Evolutionary conservation across 805 yeast species (phyloP).

Genomic region (Priceomyces castillae): DNA sequence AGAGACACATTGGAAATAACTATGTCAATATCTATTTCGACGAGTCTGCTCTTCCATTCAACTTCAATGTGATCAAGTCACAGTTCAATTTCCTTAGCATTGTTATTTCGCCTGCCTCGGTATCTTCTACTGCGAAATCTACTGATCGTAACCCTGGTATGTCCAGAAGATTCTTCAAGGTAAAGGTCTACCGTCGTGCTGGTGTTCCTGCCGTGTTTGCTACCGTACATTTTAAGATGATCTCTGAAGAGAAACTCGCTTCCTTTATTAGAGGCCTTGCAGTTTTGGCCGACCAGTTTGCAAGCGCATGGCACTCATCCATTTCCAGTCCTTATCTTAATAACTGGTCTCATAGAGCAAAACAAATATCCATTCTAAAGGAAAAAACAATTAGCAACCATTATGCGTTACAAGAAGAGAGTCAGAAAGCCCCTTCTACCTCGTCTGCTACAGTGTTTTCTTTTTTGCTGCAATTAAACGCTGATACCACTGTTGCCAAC

Average conservation of each 20-base stretch:
- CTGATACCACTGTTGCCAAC: conserved; percentile 1
- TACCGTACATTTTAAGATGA: conserved; percentile 69
- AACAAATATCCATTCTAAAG: conserved; percentile 44
- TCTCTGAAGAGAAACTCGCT: conserved; percentile 59
- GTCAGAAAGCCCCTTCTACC: conserved; percentile 7
- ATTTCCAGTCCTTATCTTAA: conserved; percentile 47
- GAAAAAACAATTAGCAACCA: conserved; percentile 27
- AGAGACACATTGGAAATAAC: conserved; percentile 84
- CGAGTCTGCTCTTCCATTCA: conserved; percentile 63
- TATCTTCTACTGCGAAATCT: conserved; percentile 3
- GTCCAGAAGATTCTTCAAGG: conserved; percentile 46
- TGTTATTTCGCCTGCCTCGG: conserved; percentile 65
- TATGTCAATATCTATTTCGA: conserved; percentile 79
- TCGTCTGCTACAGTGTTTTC: conserved; percentile 25
- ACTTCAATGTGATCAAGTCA: conserved; percentile 66
- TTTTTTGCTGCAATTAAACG: conserved; percentile 30
- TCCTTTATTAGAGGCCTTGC: conserved; percentile 65
- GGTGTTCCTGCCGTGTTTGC: conserved; percentile 79
- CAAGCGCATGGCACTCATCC: conserved; percentile 62
- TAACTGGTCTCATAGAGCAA: conserved; percentile 67
- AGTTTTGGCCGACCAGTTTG: conserved; percentile 65
- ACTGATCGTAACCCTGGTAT: neutral
- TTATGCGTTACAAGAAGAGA: conserved; percentile 26
- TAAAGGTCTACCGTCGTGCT: conserved; percentile 58
- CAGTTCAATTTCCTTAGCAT: conserved; percentile 83